Percentiles rank a stretch among this genome's conserved stretches.
phyloP scores from a whole-genome alignment of 1,284 basidiomycete species.

The Cutaneotrichosporon dermatis region DNA sequence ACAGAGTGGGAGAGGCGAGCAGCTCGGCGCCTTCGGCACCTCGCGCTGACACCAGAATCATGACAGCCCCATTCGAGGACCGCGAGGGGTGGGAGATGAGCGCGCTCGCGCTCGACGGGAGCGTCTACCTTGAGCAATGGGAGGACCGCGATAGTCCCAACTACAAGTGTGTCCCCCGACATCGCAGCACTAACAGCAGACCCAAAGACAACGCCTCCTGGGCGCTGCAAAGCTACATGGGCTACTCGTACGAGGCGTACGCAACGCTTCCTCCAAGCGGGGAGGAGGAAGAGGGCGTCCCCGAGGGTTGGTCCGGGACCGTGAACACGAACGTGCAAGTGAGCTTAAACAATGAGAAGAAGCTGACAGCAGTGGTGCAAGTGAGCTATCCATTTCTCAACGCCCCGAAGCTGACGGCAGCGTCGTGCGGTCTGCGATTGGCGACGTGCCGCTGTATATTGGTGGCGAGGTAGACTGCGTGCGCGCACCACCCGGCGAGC shows the following conservation, averaged over 20 bases:
- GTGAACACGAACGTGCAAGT: constrained; percentile 82
- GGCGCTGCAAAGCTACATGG: constrained; percentile 44
- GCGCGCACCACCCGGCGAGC: constrained; percentile 39
- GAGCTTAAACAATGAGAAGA: neutral
- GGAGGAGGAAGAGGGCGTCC: constrained; percentile 44
- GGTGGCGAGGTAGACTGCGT: constrained; percentile 97
- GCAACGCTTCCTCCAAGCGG: constrained; percentile 26
- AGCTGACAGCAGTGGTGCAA: constrained; percentile 68
- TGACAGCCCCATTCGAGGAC: constrained; percentile 75
- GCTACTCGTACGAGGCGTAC: constrained; percentile 45
- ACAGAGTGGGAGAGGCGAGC: no score
- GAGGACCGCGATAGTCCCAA: constrained; percentile 37
- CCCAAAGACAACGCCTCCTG: constrained; percentile 26
- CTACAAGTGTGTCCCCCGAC: constrained; percentile 22
- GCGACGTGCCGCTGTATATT: constrained; percentile 71
- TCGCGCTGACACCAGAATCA: constrained; percentile 52
- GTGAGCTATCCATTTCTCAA: constrained; percentile 20
- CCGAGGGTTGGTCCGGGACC: constrained; percentile 70
- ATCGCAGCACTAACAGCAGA: neutral
- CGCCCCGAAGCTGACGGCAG: constrained; percentile 29
- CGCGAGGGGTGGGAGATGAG: constrained; percentile 79
- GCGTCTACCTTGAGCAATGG: constrained; percentile 81
- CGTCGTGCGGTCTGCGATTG: constrained; percentile 84
- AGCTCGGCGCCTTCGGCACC: no score
- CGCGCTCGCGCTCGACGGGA: constrained; percentile 71